These are phyloP conservation scores for Fragaria ananassa DNA, from an alignment of 306 rosid species.

Conservation along the genomic window DNA sequence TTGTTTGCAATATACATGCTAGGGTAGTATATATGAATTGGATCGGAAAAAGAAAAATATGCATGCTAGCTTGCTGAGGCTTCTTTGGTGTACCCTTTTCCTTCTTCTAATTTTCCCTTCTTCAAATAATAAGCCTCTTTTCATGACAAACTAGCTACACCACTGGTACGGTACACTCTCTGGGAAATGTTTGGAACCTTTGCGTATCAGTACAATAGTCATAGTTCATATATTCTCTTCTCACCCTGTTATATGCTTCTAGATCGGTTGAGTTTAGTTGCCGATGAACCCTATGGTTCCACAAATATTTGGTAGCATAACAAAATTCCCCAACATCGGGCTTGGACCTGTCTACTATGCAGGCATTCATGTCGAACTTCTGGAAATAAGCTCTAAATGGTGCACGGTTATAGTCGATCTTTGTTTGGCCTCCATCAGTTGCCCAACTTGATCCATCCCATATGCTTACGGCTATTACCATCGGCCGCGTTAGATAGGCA, in stretches of 20 bases:
- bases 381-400: slow-evolving; percentile 51
- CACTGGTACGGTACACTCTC: slow-evolving; percentile 36
- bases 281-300: slow-evolving; percentile 41
- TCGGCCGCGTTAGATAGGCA: slow-evolving; percentile 38
- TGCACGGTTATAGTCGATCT: slow-evolving; percentile 43
- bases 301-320: slow-evolving; percentile 28
- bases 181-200: slow-evolving; percentile 33
- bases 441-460: slow-evolving; percentile 64
- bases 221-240: slow-evolving; percentile 34
- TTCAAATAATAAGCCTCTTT: too few species aligned
- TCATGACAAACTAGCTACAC: not conserved
- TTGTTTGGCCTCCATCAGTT: slow-evolving; percentile 46
- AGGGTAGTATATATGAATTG: too few species aligned
- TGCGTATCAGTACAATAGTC: slow-evolving; percentile 46
- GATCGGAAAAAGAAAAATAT: too few species aligned
- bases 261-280: slow-evolving; percentile 18
- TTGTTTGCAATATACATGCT: too few species aligned
- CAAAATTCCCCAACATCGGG: slow-evolving; percentile 6
- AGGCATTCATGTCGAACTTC: slow-evolving; percentile 40
- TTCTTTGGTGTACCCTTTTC: too few species aligned
- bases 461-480: slow-evolving; percentile 41
- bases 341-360: slow-evolving; percentile 20
- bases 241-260: slow-evolving; percentile 23
- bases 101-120: too few species aligned
- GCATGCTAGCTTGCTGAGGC: too few species aligned